Percentiles rank a stretch among this genome's conserved stretches.
Conservation (phyloP, 495 filamentous ascomycete species). For the Penicillium fimorum region DNA sequence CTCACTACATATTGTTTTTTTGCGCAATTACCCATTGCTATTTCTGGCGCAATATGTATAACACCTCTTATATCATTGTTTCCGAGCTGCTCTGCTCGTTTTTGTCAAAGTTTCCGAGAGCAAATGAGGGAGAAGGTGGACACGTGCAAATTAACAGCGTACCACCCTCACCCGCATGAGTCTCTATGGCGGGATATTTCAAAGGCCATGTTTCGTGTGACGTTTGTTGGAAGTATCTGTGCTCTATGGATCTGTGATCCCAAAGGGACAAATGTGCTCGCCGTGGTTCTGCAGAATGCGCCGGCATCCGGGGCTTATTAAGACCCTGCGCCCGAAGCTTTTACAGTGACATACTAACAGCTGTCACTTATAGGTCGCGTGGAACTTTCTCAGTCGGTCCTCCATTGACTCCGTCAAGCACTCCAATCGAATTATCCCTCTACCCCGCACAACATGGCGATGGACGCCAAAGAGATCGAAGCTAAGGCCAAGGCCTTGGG, state of each 20-base stretch:
- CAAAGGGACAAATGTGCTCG: neutral
- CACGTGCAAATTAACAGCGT: conserved; percentile 10
- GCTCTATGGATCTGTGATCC: neutral
- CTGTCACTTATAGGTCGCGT: neutral
- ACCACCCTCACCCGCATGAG: neutral
- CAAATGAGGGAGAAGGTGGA: conserved; percentile 1
- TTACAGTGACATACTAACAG: neutral
- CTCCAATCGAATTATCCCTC: neutral
- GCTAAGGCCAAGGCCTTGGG: conserved; percentile 67
- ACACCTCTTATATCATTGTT: conserved; percentile 3
- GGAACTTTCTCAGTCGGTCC: neutral
- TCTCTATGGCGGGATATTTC: neutral
- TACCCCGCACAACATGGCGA: conserved; percentile 33
- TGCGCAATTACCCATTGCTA: neutral
- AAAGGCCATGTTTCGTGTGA: neutral
- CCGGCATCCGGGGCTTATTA: conserved; percentile 3
- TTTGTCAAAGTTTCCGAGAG: neutral
- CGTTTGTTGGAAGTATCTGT: neutral
- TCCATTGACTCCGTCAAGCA: neutral
- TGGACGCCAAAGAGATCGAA: conserved; percentile 82
- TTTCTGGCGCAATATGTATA: conserved; percentile 12
- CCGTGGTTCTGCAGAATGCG: conserved; percentile 7
- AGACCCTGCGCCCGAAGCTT: neutral
- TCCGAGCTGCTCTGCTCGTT: neutral
- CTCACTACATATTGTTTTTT: conserved; percentile 10